Evolutionary conservation across 2,329 filamentous ascomycete species (phyloP), one percentile per base, ranked within the genome.

Genomic region (Fusarium annulatum): DNA sequence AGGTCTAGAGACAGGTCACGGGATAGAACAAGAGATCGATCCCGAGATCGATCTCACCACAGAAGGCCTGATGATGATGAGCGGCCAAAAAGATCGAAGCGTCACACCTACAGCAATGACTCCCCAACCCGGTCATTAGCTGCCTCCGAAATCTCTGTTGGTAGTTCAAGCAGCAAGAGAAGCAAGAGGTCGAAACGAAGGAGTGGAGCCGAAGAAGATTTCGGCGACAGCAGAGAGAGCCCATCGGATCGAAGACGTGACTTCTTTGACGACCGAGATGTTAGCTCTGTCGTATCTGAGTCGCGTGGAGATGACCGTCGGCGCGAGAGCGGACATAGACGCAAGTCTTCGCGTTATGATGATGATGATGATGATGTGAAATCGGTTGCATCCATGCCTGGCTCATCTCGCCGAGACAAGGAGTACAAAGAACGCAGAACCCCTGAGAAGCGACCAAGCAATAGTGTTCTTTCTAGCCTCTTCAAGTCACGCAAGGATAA

Each of bases 231-330:
- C 28, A 79, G 82, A 67, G 80, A 82, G 55, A 81, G 85, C 59
- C 82, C 82, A 34, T 80, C 83, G 38, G 81, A 86, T 77, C 81
- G 80, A 71, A 80, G 78, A 49, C 80, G 79, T 7, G 82, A 83
- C n/a, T 78, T 76, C 4, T 84, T 83, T 61, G 82, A 85, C 33
- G 84, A 87, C 63, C 83, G 83, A n/a, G 86, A 87, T 45, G 82
- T 85, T 26, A 84, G 82, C 67, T 89, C 87, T 38, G 83, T 87
- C 18, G 83, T 86, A 9, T 88, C 88, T 10, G 86, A 85, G 57
- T 81, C 83, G 43, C 81, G 81, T 26, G 75, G 77, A 21, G 79
- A 82, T 21, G 80, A 80, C 41, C 76, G 74, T 28, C 77, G 74
- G 43, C 77, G 77, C 15, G 84, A 85, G 55, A 80, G 80, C 67